Percentiles rank a stretch among this genome's conserved stretches.
Conservation (phyloP, 2,329 filamentous ascomycete genomes). For the Emergomyces africanus region DNA sequence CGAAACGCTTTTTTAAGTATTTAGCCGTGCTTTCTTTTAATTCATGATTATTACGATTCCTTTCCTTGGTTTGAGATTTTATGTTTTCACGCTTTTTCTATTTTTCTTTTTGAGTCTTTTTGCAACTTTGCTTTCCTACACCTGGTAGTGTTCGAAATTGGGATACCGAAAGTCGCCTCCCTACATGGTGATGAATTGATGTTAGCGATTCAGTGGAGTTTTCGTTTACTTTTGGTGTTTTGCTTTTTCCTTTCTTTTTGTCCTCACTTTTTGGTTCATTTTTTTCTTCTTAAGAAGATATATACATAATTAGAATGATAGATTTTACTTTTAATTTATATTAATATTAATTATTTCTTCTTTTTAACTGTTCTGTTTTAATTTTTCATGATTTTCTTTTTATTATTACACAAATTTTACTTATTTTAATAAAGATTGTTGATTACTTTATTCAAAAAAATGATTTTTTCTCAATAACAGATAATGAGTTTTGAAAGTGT, state of each 20-base stretch:
- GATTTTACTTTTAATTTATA: too few species aligned
- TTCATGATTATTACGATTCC: not conserved
- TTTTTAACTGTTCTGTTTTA: too few species aligned
- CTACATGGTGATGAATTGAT: not conserved
- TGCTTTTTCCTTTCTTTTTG: constrained; percentile 3
- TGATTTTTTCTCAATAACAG: too few species aligned
- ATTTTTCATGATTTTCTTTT: too few species aligned
- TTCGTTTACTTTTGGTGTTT: constrained; percentile 15
- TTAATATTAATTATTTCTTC: too few species aligned
- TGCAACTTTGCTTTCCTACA: not conserved
- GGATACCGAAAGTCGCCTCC: not conserved
- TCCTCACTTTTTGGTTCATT: not conserved
- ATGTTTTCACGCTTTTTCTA: not conserved
- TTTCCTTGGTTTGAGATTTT: not conserved
- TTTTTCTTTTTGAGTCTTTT: not conserved
- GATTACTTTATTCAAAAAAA: too few species aligned
- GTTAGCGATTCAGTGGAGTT: constrained; percentile 3
- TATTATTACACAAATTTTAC: too few species aligned
- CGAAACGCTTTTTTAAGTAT: not conserved
- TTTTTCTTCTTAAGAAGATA: not conserved
- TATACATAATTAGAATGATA: too few species aligned
- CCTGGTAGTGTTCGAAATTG: constrained; percentile 1
- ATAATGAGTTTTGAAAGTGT: too few species aligned
- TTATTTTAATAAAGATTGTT: too few species aligned
- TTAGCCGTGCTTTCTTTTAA: not conserved